Percentiles rank a stretch among this genome's conserved stretches.
phyloP scores from a whole-genome alignment of 345 rosid species.

The Leavenworthia alabamica region DNA sequence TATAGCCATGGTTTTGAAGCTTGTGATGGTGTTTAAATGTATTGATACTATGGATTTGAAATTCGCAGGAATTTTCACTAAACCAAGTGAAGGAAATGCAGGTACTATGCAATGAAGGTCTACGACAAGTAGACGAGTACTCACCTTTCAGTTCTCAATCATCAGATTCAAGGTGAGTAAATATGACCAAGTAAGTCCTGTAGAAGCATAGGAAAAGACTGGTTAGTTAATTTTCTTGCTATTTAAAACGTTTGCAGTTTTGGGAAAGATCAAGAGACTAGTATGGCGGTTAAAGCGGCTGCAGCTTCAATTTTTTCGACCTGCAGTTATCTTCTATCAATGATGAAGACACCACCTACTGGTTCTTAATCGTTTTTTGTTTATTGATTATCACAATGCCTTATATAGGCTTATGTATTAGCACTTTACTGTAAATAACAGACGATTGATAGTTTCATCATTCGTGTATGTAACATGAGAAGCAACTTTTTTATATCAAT shows the following conservation, averaged over 20 bases:
- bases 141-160: constrained; percentile 38
- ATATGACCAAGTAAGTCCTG: not conserved
- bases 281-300: constrained; percentile 77
- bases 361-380: too few species aligned
- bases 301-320: constrained; percentile 98
- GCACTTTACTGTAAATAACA: constrained; percentile 27
- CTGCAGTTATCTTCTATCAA: constrained; percentile 59
- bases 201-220: not conserved
- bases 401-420: not conserved
- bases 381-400: too few species aligned
- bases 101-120: constrained; percentile 64
- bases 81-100: constrained; percentile 76
- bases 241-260: constrained; percentile 39
- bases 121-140: constrained; percentile 45
- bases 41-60: constrained; percentile 10
- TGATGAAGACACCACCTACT: constrained; percentile 50
- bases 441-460: constrained; percentile 13
- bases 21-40: not conserved
- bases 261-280: constrained; percentile 42
- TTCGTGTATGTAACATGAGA: constrained; percentile 26
- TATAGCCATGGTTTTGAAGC: not conserved
- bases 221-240: not conserved
- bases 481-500: too few species aligned
- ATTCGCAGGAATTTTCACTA: constrained; percentile 64
- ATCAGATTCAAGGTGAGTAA: constrained; percentile 45